These are phyloP conservation scores for Gentiana dahurica DNA, from an alignment of 257 asterid genomes.

Conservation along the genomic window DNA sequence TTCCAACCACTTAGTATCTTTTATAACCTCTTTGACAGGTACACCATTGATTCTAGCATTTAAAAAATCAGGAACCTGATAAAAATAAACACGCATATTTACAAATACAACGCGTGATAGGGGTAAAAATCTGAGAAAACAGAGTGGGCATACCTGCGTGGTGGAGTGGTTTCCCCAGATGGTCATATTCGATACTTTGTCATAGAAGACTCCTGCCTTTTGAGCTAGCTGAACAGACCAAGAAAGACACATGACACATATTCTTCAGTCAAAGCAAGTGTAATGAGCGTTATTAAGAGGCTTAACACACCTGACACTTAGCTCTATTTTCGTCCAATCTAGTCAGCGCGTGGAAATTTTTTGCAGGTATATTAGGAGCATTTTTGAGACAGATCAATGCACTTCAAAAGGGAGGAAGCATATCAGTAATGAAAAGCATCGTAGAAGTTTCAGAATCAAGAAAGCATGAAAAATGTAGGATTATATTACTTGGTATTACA, in stretches of 20 bases:
- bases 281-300: background rate
- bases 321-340: constrained; percentile 98
- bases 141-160: constrained; percentile 57
- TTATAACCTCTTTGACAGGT: constrained; percentile 78
- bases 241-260: background rate
- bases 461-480: background rate
- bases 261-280: background rate
- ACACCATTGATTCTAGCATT: constrained; percentile 75
- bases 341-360: constrained; percentile 89
- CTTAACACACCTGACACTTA: constrained; percentile 69
- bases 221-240: constrained; percentile 61
- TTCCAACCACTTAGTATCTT: constrained; percentile 81
- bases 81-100: background rate
- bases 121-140: background rate
- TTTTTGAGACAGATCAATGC: constrained; percentile 96
- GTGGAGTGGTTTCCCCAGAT: constrained; percentile 99
- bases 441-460: background rate
- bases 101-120: background rate
- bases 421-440: constrained; percentile 21
- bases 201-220: constrained; percentile 96
- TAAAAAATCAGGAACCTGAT: constrained; percentile 89
- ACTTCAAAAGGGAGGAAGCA: constrained; percentile 37
- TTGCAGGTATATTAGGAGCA: constrained; percentile 92
- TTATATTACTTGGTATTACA: constrained; percentile 81
- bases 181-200: constrained; percentile 81